Evolutionary conservation across 192 early-diverging fungal species (phyloP).

Genomic region (Lunasporangiospora selenospora): DNA sequence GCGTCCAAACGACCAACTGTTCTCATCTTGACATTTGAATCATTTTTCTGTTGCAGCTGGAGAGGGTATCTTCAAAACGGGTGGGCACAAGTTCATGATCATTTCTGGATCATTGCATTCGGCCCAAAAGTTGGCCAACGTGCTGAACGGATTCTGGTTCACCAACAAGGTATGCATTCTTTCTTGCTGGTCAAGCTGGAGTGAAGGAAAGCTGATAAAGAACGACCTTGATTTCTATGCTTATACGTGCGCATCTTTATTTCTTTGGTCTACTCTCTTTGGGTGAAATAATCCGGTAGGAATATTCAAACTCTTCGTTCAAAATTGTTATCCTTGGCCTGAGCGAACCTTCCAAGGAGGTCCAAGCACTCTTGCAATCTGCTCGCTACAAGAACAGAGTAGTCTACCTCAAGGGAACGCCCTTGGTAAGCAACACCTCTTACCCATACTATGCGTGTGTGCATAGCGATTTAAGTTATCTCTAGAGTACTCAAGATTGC

Average conservation of each 20-base stretch:
- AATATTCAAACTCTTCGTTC: slow-evolving; percentile 37
- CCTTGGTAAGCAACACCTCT: slow-evolving; percentile 20
- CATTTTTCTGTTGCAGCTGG: slow-evolving; percentile 13
- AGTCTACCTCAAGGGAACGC: slow-evolving; percentile 40
- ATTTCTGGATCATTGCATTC: slow-evolving; percentile 54
- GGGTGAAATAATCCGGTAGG: slow-evolving; percentile 12
- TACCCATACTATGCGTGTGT: too few species aligned
- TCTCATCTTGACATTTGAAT: neutral
- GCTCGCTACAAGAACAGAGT: slow-evolving; percentile 47
- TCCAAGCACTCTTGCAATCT: slow-evolving; percentile 37
- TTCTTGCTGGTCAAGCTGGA: too few species aligned
- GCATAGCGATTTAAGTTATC: too few species aligned
- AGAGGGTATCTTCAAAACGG: slow-evolving; percentile 46
- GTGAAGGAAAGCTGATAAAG: too few species aligned
- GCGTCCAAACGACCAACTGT: too few species aligned
- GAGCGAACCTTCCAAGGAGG: slow-evolving; percentile 41
- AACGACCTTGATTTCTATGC: too few species aligned
- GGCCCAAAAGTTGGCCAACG: slow-evolving; percentile 48
- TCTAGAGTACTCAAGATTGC: too few species aligned
- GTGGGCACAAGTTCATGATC: slow-evolving; percentile 54
- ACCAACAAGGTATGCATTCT: slow-evolving; percentile 37
- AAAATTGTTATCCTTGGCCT: slow-evolving; percentile 46
- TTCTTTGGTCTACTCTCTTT: neutral
- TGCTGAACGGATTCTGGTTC: slow-evolving; percentile 49
- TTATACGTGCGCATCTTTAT: neutral